Evolutionary conservation across 2,329 filamentous ascomycete species (phyloP), one percentile per base, ranked within the genome.

Genomic region (Colletotrichum cereale): DNA sequence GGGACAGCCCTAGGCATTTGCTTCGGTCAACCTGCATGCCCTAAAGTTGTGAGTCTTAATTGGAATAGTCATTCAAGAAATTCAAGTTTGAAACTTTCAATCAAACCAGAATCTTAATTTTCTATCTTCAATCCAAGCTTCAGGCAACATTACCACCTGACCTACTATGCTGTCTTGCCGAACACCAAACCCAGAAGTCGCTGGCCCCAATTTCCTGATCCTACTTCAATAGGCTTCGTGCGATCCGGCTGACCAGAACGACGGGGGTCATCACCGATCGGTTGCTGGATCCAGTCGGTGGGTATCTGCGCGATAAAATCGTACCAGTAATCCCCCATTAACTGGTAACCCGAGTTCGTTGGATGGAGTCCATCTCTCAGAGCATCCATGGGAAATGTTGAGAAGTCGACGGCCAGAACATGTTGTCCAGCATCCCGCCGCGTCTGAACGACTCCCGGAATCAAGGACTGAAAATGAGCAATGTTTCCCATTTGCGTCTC

Each of bases 241-340:
- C 8, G 24, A 36, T 6, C 24, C 16, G 55, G 48, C 5, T 55
- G 55, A 14, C 21, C 36, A 31, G 36, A 36, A 5, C 18, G 50
- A 40, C 29, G 34, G 7, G 71, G 74, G 48, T 72, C 72, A 10
- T 56, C 50, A 2, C 76, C 79, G 34, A 76, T 69, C n/a, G 80
- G 79, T 7, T 69, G 48, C 24, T 75, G 73, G 21, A 82, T 77
- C 81, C 81, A 83, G n/a, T 71, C 70, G 0, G 65, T 67, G 10
- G 81, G 81, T 12, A 82, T 75, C 50, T 82, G 81, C 18, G 75
- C 74, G 26, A 82, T 72, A 38, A 79, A 80, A 57, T 80, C 75
- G 69, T 81, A 79, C 81, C 81, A 83, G 47, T 80, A 82, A 56
- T 82, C 76, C 1, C 80, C 81, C n/a, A 83, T 73, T 34, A 76